Evolutionary conservation across 352 stramenopile genomes (phyloP).

Genomic region (Globisporangium parvum): DNA sequence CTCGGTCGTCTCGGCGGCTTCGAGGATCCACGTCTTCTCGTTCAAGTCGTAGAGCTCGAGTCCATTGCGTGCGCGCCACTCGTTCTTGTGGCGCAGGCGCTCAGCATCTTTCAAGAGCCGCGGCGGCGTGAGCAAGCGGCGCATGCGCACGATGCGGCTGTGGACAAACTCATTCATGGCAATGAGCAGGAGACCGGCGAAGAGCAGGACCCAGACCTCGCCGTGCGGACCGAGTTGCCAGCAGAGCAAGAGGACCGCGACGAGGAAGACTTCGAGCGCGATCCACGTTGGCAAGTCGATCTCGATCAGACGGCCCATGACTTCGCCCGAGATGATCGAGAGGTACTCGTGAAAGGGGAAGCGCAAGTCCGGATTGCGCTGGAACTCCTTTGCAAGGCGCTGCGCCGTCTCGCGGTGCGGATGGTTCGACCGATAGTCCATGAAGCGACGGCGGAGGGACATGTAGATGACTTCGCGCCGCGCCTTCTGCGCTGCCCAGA

Average conservation of each 20-base stretch:
- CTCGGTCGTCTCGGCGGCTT: slow-evolving; percentile 18
- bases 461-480: slow-evolving; percentile 63
- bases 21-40: slow-evolving; percentile 45
- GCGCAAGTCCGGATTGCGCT: slow-evolving; percentile 37
- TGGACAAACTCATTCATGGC: slow-evolving; percentile 44
- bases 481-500: slow-evolving; percentile 25
- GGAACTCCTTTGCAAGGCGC: slow-evolving; percentile 53
- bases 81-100: slow-evolving; percentile 41
- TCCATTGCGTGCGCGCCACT: slow-evolving; percentile 44
- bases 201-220: slow-evolving; percentile 39
- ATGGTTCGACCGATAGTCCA: slow-evolving; percentile 71
- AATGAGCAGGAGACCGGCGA: slow-evolving; percentile 32
- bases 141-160: slow-evolving; percentile 43
- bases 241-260: slow-evolving; percentile 37
- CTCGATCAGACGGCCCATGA: slow-evolving; percentile 66
- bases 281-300: slow-evolving; percentile 71
- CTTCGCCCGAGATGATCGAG: slow-evolving; percentile 66
- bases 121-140: slow-evolving; percentile 43
- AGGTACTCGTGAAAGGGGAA: slow-evolving; percentile 82
- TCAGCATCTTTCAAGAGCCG: slow-evolving; percentile 52
- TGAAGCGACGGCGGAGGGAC: slow-evolving; percentile 50
- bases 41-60: slow-evolving; percentile 24
- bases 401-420: slow-evolving; percentile 34
- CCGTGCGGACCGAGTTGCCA: slow-evolving; percentile 26
- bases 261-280: slow-evolving; percentile 45